Evolutionary conservation across 192 early-diverging fungal genomes (phyloP), one percentile per base, ranked within the genome.

Genomic region (Gamsiella multidivaricata): DNA sequence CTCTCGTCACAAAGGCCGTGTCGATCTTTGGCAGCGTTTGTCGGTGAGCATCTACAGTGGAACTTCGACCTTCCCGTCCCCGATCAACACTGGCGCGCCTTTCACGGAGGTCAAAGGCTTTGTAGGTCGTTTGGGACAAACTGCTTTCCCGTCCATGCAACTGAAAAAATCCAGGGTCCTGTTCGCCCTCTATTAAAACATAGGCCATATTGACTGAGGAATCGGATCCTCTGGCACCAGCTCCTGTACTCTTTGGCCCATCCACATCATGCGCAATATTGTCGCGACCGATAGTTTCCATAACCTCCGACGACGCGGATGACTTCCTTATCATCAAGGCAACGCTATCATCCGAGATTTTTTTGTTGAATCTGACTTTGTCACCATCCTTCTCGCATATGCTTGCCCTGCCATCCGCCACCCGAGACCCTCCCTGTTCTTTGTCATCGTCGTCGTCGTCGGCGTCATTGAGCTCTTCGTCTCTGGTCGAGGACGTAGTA

Each of bases 341-440:
- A 17, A 18, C 20, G 28, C 37, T 65, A 28, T 65, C 34, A 12
- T 55, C 54, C 54, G 34, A 22, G 34, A 22, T 22, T 20, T 33
- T 31, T 26, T 54, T 34, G n/a, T 34, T 34, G 22, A 10, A 34
- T n/a, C 32, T 18, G 43, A 42, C 28, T 23, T 39, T 60, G 59
- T 61, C 59, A 17, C 42, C 43, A 33, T 36, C 33, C 28, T 54
- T 53, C 9, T 36, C 49, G 1, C 37, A 49, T 29, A 36, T 51
- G 23, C 18, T 26, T 26, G 34, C 31, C 33, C 42, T 65, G 49
- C 51, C 52, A 0, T 65, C 62, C 62, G 42, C 41, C 51, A 52
- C 62, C 22, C 54, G 49, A 10, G 62, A 47, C 15, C 54, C 64
- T 8, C 54, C 64, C 15, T 66, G 53, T 12, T 63, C 61, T 11